These are phyloP conservation scores for Pichia nanzhaoensis DNA, from an alignment of 805 yeast species.

Conservation along the genomic window DNA sequence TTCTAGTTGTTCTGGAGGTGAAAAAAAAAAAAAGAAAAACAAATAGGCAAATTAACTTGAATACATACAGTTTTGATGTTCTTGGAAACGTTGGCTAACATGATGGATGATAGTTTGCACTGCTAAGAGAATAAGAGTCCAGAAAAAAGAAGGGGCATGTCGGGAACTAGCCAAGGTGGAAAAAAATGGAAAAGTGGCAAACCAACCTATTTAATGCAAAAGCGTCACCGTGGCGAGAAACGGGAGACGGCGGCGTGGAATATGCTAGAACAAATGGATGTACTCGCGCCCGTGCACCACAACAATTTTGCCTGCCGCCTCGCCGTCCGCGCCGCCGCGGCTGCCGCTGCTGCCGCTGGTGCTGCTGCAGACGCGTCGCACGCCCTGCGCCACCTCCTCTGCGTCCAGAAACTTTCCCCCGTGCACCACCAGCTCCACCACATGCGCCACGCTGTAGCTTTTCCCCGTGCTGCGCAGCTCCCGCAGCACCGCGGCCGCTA, in stretches of 20 bases:
- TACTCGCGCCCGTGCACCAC: neutral
- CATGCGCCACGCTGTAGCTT: neutral
- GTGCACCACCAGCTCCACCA: slow-evolving; percentile 1
- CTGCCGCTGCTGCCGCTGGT: no score
- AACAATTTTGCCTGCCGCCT: neutral
- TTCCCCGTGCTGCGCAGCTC: neutral
- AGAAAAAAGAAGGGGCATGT: no score
- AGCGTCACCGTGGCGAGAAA: neutral
- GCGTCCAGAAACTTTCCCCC: neutral
- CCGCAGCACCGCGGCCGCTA: neutral
- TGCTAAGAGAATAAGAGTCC: neutral
- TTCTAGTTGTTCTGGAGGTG: no score
- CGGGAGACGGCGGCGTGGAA: neutral
- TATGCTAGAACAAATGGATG: neutral
- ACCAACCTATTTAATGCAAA: no score
- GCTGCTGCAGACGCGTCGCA: neutral
- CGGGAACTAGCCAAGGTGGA: neutral
- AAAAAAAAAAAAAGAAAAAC: neutral
- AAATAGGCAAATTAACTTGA: neutral
- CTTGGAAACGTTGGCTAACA: slow-evolving; percentile 31
- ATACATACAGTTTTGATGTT: slow-evolving; percentile 28
- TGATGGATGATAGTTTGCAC: slow-evolving; percentile 8
- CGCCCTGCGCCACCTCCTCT: neutral
- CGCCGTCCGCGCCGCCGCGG: slow-evolving; percentile 1
- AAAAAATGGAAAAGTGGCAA: neutral